These are phyloP conservation scores for Evernia prunastri DNA, from an alignment of 495 filamentous ascomycete species.

Conservation along the genomic window DNA sequence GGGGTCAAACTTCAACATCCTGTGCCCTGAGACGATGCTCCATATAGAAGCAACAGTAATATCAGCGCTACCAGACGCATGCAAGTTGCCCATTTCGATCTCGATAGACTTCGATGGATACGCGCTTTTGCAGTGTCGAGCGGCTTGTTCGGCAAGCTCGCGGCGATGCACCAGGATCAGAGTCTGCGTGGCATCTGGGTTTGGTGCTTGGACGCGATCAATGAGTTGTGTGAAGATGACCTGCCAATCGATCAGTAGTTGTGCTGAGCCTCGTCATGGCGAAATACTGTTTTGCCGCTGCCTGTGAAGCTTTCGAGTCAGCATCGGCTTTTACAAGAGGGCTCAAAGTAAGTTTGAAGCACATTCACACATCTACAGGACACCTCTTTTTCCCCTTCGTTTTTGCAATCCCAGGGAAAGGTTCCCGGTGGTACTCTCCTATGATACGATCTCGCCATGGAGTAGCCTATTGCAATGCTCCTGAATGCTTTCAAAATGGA, in stretches of 20 bases:
- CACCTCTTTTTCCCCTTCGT: too few relatives aligned
- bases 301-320: constrained; percentile 28
- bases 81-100: constrained; percentile 77
- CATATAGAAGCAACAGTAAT: constrained; percentile 91
- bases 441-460: neutral
- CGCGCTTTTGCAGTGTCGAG: constrained; percentile 66
- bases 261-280: constrained; percentile 16
- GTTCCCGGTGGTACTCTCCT: neutral
- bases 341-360: neutral
- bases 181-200: constrained; percentile 60
- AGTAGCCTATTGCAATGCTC: neutral
- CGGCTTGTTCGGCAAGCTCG: constrained; percentile 95
- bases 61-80: constrained; percentile 72
- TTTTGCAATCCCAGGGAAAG: neutral
- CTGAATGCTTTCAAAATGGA: neutral
- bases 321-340: neutral
- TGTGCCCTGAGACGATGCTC: constrained; percentile 66
- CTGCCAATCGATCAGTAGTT: constrained; percentile 33
- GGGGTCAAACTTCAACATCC: constrained; percentile 77
- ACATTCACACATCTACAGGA: neutral
- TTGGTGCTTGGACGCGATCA: constrained; percentile 57
- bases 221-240: constrained; percentile 97
- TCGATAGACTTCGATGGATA: constrained; percentile 78
- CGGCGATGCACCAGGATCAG: constrained; percentile 87
- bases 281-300: constrained; percentile 75